phyloP scores from a whole-genome alignment of 2,329 filamentous ascomycete species.

The Monosporascus sp. region DNA sequence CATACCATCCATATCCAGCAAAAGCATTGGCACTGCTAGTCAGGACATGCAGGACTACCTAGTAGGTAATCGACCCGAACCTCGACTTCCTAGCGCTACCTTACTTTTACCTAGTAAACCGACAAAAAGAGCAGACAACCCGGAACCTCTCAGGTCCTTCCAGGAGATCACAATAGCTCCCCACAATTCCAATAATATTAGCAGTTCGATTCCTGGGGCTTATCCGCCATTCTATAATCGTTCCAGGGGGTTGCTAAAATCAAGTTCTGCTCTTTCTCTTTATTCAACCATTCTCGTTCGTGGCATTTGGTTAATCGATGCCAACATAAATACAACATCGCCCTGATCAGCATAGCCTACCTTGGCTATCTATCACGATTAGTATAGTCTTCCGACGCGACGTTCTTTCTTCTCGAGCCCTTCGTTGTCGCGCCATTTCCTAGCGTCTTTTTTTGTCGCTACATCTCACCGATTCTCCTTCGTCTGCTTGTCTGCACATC shows the following conservation, averaged over 20 bases:
- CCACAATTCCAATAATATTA: slow-evolving; percentile 1
- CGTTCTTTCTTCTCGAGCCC: too few relatives aligned
- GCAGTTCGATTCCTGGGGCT: background rate
- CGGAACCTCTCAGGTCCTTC: background rate
- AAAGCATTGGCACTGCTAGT: too few relatives aligned
- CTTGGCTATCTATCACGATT: too few relatives aligned
- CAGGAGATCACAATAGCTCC: slow-evolving; percentile 1
- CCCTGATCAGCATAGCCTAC: background rate
- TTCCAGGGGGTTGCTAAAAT: background rate
- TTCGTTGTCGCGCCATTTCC: background rate
- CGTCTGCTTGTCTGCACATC: slow-evolving; percentile 1
- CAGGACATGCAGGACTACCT: too few relatives aligned
- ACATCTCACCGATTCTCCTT: background rate
- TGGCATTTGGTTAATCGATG: background rate
- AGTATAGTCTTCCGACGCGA: too few relatives aligned
- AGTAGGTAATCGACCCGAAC: background rate
- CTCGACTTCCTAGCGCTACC: background rate
- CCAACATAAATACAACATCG: background rate
- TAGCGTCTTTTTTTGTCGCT: background rate
- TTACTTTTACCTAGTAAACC: background rate
- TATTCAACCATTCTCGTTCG: background rate
- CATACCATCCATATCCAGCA: too few relatives aligned
- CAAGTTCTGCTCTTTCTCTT: background rate
- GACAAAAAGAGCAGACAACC: background rate
- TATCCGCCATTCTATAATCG: background rate